phyloP scores from a whole-genome alignment of 352 stramenopile species.

The Globisporangium sylvaticum region DNA sequence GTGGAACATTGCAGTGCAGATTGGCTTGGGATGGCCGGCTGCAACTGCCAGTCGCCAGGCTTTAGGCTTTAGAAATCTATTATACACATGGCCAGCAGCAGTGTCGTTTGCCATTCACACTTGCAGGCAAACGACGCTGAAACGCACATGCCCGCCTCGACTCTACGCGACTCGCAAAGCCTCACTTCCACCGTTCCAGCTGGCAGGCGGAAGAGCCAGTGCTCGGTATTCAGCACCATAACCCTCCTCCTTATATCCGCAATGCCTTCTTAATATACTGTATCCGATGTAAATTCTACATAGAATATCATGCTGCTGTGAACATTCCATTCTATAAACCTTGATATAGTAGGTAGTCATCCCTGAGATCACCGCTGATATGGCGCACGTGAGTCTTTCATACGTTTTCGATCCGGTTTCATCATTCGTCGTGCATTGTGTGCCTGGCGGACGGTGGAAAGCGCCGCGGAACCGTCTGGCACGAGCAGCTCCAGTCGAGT shows the following conservation, averaged over 20 bases:
- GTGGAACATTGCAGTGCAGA: background rate
- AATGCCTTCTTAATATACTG: background rate
- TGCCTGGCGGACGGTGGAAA: background rate
- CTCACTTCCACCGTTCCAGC: background rate
- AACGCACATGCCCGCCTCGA: background rate
- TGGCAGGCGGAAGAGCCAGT: background rate
- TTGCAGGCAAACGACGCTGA: background rate
- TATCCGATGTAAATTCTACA: background rate
- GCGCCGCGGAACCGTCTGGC: background rate
- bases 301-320: background rate
- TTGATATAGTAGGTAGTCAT: background rate
- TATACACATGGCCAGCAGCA: background rate
- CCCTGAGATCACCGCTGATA: background rate
- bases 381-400: background rate
- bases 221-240: background rate
- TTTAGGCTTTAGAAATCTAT: background rate
- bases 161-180: background rate
- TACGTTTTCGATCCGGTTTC: constrained; percentile 4
- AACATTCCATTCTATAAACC: background rate
- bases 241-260: background rate
- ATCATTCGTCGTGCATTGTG: background rate
- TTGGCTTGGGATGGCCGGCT: background rate
- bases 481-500: background rate
- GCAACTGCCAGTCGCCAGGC: background rate
- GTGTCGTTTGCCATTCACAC: background rate